A percentile compares a stretch with the other conserved stretches of the same genome.
Conservation (phyloP, 208 protist species). For the Trichomonas vaginalis region DNA sequence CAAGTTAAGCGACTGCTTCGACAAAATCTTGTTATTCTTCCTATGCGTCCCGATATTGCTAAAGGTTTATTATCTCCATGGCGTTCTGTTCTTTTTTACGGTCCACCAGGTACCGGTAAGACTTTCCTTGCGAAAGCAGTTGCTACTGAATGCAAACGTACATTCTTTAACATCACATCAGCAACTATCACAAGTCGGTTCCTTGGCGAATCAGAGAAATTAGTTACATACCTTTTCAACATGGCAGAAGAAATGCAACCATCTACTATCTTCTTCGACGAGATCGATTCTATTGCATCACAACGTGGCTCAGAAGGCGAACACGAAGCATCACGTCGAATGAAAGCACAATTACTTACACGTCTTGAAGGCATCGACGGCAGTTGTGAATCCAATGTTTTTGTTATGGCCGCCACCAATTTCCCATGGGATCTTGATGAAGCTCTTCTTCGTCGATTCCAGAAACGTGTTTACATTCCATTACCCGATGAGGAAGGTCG, state of each 20-base stretch:
- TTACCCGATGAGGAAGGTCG: slow-evolving; percentile 27
- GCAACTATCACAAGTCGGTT: slow-evolving; percentile 59
- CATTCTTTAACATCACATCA: slow-evolving; percentile 57
- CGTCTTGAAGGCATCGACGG: slow-evolving; percentile 33
- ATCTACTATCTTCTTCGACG: slow-evolving; percentile 60
- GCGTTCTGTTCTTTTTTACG: slow-evolving; percentile 29
- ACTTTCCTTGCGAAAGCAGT: slow-evolving; percentile 59
- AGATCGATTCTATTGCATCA: slow-evolving; percentile 43
- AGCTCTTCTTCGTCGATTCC: slow-evolving; percentile 32
- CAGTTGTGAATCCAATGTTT: not conserved
- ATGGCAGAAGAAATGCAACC: slow-evolving; percentile 49
- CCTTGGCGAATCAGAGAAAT: slow-evolving; percentile 54
- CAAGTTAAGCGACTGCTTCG: slow-evolving; percentile 41
- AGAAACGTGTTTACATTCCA: slow-evolving; percentile 41
- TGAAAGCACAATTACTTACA: slow-evolving; percentile 37
- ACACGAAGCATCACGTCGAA: slow-evolving; percentile 35
- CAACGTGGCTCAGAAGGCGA: slow-evolving; percentile 22
- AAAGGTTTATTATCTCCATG: slow-evolving; percentile 24
- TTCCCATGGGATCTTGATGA: slow-evolving; percentile 41
- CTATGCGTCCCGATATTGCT: slow-evolving; percentile 45
- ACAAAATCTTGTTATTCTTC: slow-evolving; percentile 43
- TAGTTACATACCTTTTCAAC: slow-evolving; percentile 57
- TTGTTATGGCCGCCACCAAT: slow-evolving; percentile 38
- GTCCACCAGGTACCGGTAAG: slow-evolving; percentile 32
- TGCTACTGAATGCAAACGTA: slow-evolving; percentile 45